phyloP scores from a whole-genome alignment of 257 asterid genomes.

The Orobanche coerulescens region DNA sequence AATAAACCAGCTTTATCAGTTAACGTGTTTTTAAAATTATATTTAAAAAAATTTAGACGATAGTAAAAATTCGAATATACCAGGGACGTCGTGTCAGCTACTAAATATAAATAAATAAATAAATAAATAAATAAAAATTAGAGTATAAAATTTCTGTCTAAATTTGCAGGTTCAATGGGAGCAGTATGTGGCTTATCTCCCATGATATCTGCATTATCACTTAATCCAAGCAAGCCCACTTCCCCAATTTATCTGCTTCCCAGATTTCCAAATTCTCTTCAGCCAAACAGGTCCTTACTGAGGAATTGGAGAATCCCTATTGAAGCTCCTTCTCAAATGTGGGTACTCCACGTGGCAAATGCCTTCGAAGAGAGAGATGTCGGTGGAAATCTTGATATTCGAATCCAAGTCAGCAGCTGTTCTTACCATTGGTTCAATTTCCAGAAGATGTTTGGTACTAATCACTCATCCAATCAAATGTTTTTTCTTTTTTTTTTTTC shows the following conservation, averaged over 20 bases:
- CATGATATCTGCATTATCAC: constrained; percentile 80
- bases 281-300: constrained; percentile 14
- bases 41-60: too few relatives aligned
- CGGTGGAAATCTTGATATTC: constrained; percentile 43
- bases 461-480: too few relatives aligned
- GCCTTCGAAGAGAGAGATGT: constrained; percentile 50
- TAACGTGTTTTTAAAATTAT: too few relatives aligned
- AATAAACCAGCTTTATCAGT: too few relatives aligned
- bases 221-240: constrained; percentile 81
- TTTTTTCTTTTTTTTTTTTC: too few relatives aligned
- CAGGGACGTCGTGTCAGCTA: too few relatives aligned
- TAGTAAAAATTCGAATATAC: too few relatives aligned
- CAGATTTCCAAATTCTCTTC: constrained; percentile 26
- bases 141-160: not conserved
- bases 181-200: constrained; percentile 94
- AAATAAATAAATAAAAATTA: too few relatives aligned
- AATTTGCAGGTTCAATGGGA: constrained; percentile 69
- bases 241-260: constrained; percentile 88
- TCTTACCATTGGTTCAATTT: constrained; percentile 95
- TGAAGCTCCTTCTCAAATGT: constrained; percentile 84
- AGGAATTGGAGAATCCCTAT: constrained; percentile 88
- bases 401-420: constrained; percentile 81
- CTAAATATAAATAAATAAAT: too few relatives aligned
- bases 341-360: constrained; percentile 92
- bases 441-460: constrained; percentile 87